Evolutionary conservation across 2,329 filamentous ascomycete species (phyloP).

Genomic region (Nigrograna mackinnonii): DNA sequence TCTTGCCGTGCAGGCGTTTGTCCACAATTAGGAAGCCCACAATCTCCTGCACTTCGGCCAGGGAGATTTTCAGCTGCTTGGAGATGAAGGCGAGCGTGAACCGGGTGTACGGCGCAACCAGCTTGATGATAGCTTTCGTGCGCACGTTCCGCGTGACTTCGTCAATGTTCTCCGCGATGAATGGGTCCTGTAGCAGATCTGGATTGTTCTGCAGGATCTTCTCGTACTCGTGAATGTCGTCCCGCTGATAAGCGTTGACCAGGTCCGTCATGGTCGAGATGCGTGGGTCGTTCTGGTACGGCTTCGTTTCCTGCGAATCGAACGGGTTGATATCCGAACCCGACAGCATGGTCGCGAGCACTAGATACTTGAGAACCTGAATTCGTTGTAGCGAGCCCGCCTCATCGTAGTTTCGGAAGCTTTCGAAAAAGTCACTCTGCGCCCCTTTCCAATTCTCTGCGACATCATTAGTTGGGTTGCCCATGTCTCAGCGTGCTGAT

Average conservation of each 20-base stretch:
- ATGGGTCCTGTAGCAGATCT: slow-evolving; percentile 87
- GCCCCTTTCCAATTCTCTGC: slow-evolving; percentile 96
- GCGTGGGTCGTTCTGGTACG: slow-evolving; percentile 92
- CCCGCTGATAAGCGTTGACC: slow-evolving; percentile 93
- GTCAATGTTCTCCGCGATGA: slow-evolving; percentile 98
- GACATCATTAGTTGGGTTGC: slow-evolving; percentile 22
- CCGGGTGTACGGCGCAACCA: slow-evolving; percentile 92
- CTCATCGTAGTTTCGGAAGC: slow-evolving; percentile 98
- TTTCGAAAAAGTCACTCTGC: slow-evolving; percentile 97
- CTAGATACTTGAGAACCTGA: slow-evolving; percentile 94
- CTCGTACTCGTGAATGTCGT: slow-evolving; percentile 92
- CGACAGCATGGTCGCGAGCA: slow-evolving; percentile 97
- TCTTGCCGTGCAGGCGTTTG: slow-evolving; percentile 81
- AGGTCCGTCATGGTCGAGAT: slow-evolving; percentile 97
- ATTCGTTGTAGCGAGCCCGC: slow-evolving; percentile 94
- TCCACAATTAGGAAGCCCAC: slow-evolving; percentile 93
- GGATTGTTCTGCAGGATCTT: slow-evolving; percentile 83
- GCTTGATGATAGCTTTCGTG: slow-evolving; percentile 89
- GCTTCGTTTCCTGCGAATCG: slow-evolving; percentile 97
- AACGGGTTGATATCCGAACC: slow-evolving; percentile 98
- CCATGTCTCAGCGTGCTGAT: slow-evolving; percentile 4
- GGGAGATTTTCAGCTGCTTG: slow-evolving; percentile 81
- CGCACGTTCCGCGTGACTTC: slow-evolving; percentile 98
- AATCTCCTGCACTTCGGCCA: slow-evolving; percentile 90
- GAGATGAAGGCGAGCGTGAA: slow-evolving; percentile 90